Evolutionary conservation across 129 eudicot species (phyloP).

Genomic region (Deinandra increscens): DNA sequence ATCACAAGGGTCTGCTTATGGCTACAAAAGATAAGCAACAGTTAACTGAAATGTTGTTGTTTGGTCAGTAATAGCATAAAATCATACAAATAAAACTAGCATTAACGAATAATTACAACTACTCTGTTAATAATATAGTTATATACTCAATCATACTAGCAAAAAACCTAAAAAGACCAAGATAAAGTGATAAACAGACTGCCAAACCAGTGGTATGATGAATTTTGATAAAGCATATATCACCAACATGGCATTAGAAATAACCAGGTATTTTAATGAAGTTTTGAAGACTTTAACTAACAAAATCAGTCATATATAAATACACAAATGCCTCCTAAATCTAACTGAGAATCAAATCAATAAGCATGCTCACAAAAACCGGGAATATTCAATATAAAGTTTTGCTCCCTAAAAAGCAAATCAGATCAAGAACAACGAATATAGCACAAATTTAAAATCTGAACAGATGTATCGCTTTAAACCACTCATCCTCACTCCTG

Average conservation of each 20-base stretch:
- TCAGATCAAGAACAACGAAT: neutral
- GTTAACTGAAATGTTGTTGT: neutral
- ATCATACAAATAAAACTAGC: neutral
- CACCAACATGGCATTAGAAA: too few species aligned
- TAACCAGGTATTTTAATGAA: neutral
- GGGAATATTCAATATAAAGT: neutral
- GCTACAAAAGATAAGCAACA: slow-evolving; percentile 9
- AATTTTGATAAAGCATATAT: neutral
- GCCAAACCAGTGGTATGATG: neutral
- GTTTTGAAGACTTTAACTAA: neutral
- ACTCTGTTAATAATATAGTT: neutral
- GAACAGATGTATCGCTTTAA: neutral
- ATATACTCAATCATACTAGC: neutral
- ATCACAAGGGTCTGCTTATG: slow-evolving; percentile 20
- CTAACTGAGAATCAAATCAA: neutral
- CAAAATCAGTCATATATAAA: neutral
- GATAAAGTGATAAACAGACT: neutral
- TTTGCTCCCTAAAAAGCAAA: neutral
- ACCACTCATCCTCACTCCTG: neutral
- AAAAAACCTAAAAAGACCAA: neutral
- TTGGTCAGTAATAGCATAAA: neutral
- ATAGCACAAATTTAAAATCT: neutral
- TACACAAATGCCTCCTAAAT: neutral
- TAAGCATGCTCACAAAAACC: neutral
- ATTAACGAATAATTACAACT: neutral